Evolutionary conservation across 306 rosid genomes (phyloP).

Genomic region (Trifolium dubium): DNA sequence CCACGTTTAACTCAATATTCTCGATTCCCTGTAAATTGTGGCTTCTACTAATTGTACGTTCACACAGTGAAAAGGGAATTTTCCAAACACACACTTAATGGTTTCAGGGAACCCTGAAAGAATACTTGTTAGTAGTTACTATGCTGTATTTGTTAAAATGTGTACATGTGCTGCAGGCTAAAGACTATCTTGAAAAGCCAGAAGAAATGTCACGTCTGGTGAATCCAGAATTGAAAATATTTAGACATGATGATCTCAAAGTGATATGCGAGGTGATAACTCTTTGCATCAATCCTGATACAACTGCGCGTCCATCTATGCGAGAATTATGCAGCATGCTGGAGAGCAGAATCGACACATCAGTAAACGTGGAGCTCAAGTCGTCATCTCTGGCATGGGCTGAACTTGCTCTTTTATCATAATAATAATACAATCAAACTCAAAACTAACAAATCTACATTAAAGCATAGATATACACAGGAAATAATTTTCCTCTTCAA

Average conservation of each 20-base stretch:
- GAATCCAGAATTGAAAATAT: slow-evolving; percentile 82
- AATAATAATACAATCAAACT: slow-evolving; percentile 48
- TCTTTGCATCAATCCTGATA: slow-evolving; percentile 73
- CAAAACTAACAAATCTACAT: slow-evolving; percentile 67
- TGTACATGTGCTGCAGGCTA: slow-evolving; percentile 68
- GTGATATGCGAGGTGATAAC: slow-evolving; percentile 79
- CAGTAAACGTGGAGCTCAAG: slow-evolving; percentile 71
- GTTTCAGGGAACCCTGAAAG: slow-evolving; percentile 17
- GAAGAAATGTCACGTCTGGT: slow-evolving; percentile 77
- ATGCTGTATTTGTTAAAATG: slow-evolving; percentile 24
- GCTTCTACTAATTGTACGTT: not conserved
- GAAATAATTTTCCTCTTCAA: slow-evolving; percentile 35
- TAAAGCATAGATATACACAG: slow-evolving; percentile 57
- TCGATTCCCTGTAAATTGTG: not conserved
- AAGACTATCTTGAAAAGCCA: slow-evolving; percentile 75
- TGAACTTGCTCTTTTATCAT: slow-evolving; percentile 87
- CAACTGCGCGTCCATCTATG: slow-evolving; percentile 65
- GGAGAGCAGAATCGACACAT: slow-evolving; percentile 89
- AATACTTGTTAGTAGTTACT: not conserved
- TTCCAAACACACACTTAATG: not conserved
- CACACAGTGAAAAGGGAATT: not conserved
- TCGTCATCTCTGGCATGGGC: slow-evolving; percentile 98
- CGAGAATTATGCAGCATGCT: slow-evolving; percentile 65
- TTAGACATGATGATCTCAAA: slow-evolving; percentile 73
- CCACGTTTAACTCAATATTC: not conserved